Evolutionary conservation across 2,329 filamentous ascomycete species (phyloP).

Genomic region (Pseudogymnoascus sp.): DNA sequence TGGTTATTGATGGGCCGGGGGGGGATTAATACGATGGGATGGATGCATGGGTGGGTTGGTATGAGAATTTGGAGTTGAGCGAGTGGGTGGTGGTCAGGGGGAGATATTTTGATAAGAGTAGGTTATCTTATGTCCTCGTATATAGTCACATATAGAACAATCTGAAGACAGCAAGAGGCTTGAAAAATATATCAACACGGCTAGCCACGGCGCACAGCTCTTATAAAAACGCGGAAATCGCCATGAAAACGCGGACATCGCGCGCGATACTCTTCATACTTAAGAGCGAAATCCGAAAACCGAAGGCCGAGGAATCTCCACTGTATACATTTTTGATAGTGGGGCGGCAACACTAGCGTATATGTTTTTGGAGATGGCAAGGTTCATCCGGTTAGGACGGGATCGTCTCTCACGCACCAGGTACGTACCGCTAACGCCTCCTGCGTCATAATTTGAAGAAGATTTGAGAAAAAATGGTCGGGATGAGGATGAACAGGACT

Average conservation of each 20-base stretch:
- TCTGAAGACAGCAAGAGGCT: neutral
- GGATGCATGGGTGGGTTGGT: neutral
- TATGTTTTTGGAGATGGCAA: neutral
- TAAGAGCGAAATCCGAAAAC: neutral
- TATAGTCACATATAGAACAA: neutral
- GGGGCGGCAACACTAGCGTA: neutral
- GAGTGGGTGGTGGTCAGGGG: neutral
- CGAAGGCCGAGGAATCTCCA: neutral
- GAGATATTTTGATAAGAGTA: neutral
- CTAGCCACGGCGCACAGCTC: neutral
- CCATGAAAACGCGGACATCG: neutral
- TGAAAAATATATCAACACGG: neutral
- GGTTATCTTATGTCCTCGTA: neutral
- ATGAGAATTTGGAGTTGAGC: neutral
- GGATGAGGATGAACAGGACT: neutral
- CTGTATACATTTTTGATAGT: constrained; percentile 6
- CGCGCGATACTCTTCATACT: neutral
- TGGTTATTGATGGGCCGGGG: constrained; percentile 20
- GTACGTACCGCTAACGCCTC: constrained; percentile 4
- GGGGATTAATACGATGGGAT: neutral
- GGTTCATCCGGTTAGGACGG: constrained; percentile 3
- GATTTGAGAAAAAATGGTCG: neutral
- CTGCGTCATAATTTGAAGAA: neutral
- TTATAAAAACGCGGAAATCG: neutral
- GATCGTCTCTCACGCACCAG: neutral